These are phyloP conservation scores for Calocera cornea DNA, from an alignment of 768 basidiomycete species.

Conservation along the genomic window DNA sequence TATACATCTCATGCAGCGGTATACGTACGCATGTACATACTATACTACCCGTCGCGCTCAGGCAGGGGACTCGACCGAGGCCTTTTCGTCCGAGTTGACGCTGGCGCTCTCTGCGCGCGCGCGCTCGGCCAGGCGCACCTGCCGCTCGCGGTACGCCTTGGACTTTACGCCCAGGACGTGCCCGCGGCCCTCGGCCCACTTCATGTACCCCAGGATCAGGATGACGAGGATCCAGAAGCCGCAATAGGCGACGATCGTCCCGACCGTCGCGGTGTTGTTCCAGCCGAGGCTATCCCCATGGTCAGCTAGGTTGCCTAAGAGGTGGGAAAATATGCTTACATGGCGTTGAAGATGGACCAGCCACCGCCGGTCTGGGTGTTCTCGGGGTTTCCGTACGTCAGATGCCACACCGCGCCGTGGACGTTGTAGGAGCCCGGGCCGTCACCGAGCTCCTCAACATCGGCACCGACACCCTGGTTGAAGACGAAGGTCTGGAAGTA, in stretches of 20 bases:
- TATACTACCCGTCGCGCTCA: too few relatives aligned
- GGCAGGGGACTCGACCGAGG: not conserved
- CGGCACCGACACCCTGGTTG: conserved; percentile 50
- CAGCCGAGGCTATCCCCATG: conserved; percentile 41
- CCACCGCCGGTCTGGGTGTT: conserved; percentile 38
- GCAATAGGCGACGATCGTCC: conserved; percentile 72
- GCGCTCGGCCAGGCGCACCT: not conserved
- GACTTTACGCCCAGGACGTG: conserved; percentile 21
- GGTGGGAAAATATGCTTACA: conserved; percentile 26
- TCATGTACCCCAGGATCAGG: conserved; percentile 32
- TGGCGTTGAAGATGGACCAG: conserved; percentile 72
- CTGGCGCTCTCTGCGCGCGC: not conserved
- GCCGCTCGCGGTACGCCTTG: conserved; percentile 11
- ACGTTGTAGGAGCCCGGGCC: conserved; percentile 81
- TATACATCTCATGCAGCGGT: not conserved
- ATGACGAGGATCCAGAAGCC: conserved; percentile 88
- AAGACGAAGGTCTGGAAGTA: conserved; percentile 58
- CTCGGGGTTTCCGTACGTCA: conserved; percentile 64
- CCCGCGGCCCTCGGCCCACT: conserved; percentile 30
- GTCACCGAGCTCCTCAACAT: conserved; percentile 35
- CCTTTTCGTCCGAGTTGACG: not conserved
- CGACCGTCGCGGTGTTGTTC: conserved; percentile 70
- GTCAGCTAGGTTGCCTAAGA: not conserved
- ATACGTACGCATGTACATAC: not conserved
- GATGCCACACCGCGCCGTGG: conserved; percentile 75